These are phyloP conservation scores for Ogataea methanolica DNA, from an alignment of 805 yeast genomes.

Conservation along the genomic window DNA sequence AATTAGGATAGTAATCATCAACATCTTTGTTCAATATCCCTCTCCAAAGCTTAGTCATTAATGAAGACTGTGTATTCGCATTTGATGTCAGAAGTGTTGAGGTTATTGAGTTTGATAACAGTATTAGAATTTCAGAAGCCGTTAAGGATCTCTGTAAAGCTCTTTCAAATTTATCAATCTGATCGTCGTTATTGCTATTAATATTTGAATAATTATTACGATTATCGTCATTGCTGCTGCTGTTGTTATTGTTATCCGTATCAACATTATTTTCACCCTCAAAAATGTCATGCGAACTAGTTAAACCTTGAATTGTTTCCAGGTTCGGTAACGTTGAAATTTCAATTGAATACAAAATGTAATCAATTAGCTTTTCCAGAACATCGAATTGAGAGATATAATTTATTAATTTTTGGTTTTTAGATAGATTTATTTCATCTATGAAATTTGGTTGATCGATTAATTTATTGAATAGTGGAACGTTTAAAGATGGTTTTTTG, in stretches of 20 bases:
- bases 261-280: constrained; percentile 20
- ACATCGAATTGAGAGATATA: constrained; percentile 31
- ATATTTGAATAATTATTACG: not conserved
- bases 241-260: not conserved
- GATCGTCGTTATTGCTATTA: not conserved
- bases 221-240: not conserved
- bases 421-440: constrained; percentile 31
- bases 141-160: constrained; percentile 25
- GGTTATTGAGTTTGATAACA: constrained; percentile 20
- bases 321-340: constrained; percentile 11
- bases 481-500: constrained; percentile 14
- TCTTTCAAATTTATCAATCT: constrained; percentile 16
- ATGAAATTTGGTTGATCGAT: constrained; percentile 33
- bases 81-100: constrained; percentile 15
- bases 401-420: constrained; percentile 29
- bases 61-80: constrained; percentile 12
- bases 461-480: constrained; percentile 28
- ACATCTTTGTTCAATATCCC: constrained; percentile 27
- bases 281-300: constrained; percentile 11
- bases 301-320: constrained; percentile 3
- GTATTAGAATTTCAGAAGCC: constrained; percentile 26
- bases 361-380: constrained; percentile 25
- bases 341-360: constrained; percentile 25
- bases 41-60: constrained; percentile 26
- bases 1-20: constrained; percentile 12